Conservation (phyloP, 306 rosid genomes). For the Neltuma alba region DNA sequence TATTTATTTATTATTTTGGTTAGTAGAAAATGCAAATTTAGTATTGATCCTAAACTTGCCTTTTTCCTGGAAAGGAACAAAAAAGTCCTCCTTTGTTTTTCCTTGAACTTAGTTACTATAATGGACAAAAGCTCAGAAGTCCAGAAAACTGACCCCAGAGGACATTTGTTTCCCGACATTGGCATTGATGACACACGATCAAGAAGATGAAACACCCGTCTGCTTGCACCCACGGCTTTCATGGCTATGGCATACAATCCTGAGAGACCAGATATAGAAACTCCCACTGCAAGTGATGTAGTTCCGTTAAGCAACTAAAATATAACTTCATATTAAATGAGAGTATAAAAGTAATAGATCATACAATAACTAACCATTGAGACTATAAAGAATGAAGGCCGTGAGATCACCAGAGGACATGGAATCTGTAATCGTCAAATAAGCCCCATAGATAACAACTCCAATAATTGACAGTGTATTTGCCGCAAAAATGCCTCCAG, state of each 20-base stretch:
- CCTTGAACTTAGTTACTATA: no score
- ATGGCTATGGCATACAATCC: conserved; percentile 69
- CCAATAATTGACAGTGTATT: conserved; percentile 63
- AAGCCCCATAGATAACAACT: conserved; percentile 83
- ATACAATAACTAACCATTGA: conserved; percentile 61
- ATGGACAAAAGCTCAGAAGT: no score
- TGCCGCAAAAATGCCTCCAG: conserved; percentile 77
- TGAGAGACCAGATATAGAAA: conserved; percentile 71
- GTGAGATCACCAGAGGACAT: conserved; percentile 76
- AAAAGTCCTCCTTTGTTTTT: neutral
- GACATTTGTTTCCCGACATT: conserved; percentile 66
- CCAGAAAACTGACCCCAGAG: conserved; percentile 58
- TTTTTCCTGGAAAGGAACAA: neutral
- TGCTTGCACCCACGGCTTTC: conserved; percentile 90
- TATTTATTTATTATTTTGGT: no score
- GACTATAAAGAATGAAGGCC: conserved; percentile 86
- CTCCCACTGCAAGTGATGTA: conserved; percentile 58
- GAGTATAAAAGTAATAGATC: no score
- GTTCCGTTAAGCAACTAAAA: conserved; percentile 13
- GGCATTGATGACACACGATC: conserved; percentile 76
- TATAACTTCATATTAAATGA: no score
- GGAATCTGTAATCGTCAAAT: conserved; percentile 67
- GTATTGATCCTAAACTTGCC: conserved; percentile 14
- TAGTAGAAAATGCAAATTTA: neutral
- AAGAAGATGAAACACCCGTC: conserved; percentile 80